Evolutionary conservation across 202 grass and related monocot genomes (phyloP).

Genomic region (Digitaria exilis): DNA sequence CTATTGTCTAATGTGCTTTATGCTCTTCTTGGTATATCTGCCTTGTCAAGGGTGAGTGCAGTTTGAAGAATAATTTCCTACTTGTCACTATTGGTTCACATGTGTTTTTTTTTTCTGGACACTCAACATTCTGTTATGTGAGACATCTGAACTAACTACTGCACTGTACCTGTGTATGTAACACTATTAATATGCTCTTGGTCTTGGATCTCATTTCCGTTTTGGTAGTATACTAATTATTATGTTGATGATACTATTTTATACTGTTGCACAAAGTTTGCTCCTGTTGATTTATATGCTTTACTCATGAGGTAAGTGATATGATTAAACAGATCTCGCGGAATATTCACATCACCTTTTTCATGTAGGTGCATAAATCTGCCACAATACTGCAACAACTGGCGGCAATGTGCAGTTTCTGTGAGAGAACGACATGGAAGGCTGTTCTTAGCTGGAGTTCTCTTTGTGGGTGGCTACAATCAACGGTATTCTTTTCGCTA

Average conservation of each 20-base stretch:
- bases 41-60: conserved; percentile 82
- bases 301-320: background rate
- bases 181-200: conserved; percentile 29
- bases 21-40: conserved; percentile 93
- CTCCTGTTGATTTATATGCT: conserved; percentile 4
- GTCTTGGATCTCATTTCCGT: conserved; percentile 11
- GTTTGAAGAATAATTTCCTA: conserved; percentile 31
- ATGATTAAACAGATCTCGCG: background rate
- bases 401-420: conserved; percentile 79
- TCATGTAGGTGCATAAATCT: conserved; percentile 87
- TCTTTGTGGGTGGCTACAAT: conserved; percentile 72
- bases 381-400: conserved; percentile 94
- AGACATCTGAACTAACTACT: conserved; percentile 27
- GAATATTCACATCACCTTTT: conserved; percentile 22
- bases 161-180: conserved; percentile 8
- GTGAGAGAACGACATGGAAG: conserved; percentile 79
- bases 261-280: background rate
- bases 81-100: background rate
- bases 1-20: conserved; percentile 85
- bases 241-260: conserved; percentile 24
- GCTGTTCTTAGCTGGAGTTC: conserved; percentile 73
- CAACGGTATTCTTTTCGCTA: conserved; percentile 52
- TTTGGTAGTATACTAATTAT: conserved; percentile 30
- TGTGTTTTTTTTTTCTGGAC: background rate
- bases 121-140: background rate